Evolutionary conservation across 495 filamentous ascomycete genomes (phyloP).

Genomic region (Symbiotaphrina buchneri): DNA sequence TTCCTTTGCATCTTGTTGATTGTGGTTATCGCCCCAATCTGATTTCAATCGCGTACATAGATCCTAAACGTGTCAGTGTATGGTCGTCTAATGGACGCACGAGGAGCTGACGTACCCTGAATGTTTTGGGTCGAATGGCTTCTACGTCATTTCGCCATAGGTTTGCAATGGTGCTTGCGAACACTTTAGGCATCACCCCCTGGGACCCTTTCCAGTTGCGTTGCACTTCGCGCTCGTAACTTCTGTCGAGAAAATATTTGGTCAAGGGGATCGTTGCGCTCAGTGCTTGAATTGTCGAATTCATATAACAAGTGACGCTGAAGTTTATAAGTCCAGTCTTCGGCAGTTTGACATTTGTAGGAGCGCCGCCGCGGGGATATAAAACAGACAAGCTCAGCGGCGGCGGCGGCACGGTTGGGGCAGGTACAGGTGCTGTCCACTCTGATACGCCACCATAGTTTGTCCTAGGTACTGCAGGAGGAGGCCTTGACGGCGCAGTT

Average conservation of each 20-base stretch:
- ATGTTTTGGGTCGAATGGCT: conserved; percentile 31
- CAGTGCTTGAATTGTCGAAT: conserved; percentile 65
- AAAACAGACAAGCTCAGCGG: conserved; percentile 13
- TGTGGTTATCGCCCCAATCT: conserved; percentile 1
- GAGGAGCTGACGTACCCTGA: conserved; percentile 30
- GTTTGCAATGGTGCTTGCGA: conserved; percentile 51
- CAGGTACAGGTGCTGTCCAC: conserved; percentile 23
- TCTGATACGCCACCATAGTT: conserved; percentile 82
- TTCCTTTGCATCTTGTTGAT: conserved; percentile 59
- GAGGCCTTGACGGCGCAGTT: conserved; percentile 37
- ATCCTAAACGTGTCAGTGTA: conserved; percentile 7
- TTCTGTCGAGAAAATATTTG: conserved; percentile 39
- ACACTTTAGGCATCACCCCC: conserved; percentile 55
- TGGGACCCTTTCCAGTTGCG: conserved; percentile 40
- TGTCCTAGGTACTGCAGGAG: conserved; percentile 61
- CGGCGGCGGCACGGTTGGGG: conserved; percentile 20
- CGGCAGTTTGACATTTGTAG: conserved; percentile 24
- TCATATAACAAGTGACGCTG: conserved; percentile 76
- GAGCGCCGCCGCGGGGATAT: conserved; percentile 16
- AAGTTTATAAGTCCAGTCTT: conserved; percentile 63
- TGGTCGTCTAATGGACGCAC: not conserved
- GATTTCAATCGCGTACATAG: conserved; percentile 10
- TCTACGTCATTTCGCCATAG: conserved; percentile 40
- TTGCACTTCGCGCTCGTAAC: conserved; percentile 17
- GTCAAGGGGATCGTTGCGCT: conserved; percentile 52